These are phyloP conservation scores for Pezicula carpinea DNA, from an alignment of 2,329 filamentous ascomycete species.

Conservation along the genomic window DNA sequence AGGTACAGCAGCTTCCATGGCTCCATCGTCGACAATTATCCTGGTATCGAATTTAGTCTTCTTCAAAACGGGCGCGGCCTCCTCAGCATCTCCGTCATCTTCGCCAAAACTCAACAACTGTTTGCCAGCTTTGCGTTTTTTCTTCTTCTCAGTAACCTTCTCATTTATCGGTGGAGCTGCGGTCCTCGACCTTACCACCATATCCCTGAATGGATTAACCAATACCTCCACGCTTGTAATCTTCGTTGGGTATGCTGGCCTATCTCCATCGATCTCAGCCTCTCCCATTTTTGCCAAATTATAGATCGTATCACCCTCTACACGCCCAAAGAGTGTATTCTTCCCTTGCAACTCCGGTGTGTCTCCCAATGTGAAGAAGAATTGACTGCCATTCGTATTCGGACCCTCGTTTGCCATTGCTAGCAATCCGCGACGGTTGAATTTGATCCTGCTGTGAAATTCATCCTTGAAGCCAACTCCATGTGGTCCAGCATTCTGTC, in stretches of 20 bases:
- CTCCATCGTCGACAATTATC: conserved; percentile 59
- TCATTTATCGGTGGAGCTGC: conserved; percentile 45
- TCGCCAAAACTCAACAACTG: conserved; percentile 74
- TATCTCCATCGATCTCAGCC: conserved; percentile 75
- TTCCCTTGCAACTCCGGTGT: conserved; percentile 80
- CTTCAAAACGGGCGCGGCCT: conserved; percentile 57
- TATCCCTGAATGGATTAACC: conserved; percentile 77
- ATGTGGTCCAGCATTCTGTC: conserved; percentile 53
- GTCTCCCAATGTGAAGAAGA: conserved; percentile 89
- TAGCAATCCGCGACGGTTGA: conserved; percentile 82
- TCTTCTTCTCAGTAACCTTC: conserved; percentile 46
- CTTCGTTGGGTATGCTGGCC: conserved; percentile 80
- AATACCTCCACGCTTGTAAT: conserved; percentile 71
- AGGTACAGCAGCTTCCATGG: conserved; percentile 29
- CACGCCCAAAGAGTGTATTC: conserved; percentile 89
- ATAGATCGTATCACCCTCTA: conserved; percentile 93
- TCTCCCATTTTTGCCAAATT: conserved; percentile 94
- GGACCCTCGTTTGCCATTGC: conserved; percentile 93
- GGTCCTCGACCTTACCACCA: conserved; percentile 63
- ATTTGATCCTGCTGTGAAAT: conserved; percentile 86
- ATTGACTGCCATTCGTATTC: conserved; percentile 87
- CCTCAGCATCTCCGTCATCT: conserved; percentile 52
- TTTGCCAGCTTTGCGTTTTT: conserved; percentile 72
- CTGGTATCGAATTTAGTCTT: conserved; percentile 77
- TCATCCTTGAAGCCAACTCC: conserved; percentile 73